Evolutionary conservation across 495 filamentous ascomycete genomes (phyloP).

Genomic region (Penicillium ucsense): DNA sequence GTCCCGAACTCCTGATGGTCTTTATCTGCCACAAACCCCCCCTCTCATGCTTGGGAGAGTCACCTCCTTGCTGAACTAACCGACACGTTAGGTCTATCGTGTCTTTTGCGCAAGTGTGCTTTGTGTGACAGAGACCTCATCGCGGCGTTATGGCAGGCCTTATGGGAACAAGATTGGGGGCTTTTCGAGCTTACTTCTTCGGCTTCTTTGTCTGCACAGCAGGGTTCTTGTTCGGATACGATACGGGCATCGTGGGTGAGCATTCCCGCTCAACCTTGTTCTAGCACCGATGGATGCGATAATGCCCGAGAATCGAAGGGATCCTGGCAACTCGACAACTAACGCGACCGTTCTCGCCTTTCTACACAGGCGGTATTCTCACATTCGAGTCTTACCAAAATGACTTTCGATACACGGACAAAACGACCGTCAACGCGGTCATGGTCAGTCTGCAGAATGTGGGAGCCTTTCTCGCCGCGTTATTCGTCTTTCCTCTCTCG

Average conservation of each 20-base stretch:
- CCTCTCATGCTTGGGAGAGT: no score
- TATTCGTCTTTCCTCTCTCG: conserved; percentile 32
- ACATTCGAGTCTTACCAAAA: conserved; percentile 13
- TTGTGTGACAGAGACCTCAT: background rate
- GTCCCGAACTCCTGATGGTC: no score
- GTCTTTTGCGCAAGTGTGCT: background rate
- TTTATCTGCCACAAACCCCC: no score
- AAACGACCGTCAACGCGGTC: conserved; percentile 18
- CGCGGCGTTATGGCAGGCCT: conserved; percentile 9
- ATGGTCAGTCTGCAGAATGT: conserved; percentile 23
- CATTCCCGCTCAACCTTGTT: background rate
- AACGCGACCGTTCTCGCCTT: background rate
- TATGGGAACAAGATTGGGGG: conserved; percentile 15
- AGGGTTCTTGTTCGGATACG: conserved; percentile 22
- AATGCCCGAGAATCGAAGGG: background rate
- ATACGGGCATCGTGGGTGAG: conserved; percentile 21
- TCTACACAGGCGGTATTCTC: conserved; percentile 14
- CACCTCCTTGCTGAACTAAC: no score
- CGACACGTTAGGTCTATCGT: no score
- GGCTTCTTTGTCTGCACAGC: conserved; percentile 20
- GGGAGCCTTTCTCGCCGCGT: conserved; percentile 24
- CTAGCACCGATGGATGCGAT: background rate
- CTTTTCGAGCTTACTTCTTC: conserved; percentile 20
- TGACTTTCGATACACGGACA: conserved; percentile 18
- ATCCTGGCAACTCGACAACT: background rate